Conservation (phyloP, 768 basidiomycete species). For the Lactarius akahatsu region DNA sequence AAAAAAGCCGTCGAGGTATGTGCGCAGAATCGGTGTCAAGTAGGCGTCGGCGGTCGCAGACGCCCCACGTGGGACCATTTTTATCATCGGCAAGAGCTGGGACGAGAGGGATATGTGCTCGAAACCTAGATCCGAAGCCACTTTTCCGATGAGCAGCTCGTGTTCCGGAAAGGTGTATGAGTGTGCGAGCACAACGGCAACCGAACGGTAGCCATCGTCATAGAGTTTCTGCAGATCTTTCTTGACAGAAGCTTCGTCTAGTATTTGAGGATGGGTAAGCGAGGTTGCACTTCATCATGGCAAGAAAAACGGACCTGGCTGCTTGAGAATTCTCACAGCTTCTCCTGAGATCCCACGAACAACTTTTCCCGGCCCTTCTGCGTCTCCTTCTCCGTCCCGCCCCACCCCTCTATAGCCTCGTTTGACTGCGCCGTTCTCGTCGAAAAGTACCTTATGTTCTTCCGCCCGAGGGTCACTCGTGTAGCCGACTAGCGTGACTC, state of each 20-base stretch:
- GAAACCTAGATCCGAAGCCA: constrained; percentile 85
- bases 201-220: constrained; percentile 78
- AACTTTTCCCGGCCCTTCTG: constrained; percentile 78
- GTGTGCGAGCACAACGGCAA: constrained; percentile 88
- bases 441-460: constrained; percentile 73
- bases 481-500: constrained; percentile 92
- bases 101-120: constrained; percentile 86
- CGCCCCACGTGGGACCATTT: constrained; percentile 89
- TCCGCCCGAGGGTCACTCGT: constrained; percentile 85
- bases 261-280: constrained; percentile 10
- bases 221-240: constrained; percentile 68
- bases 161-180: constrained; percentile 92
- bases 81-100: constrained; percentile 89
- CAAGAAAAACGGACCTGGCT: constrained; percentile 50
- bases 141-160: constrained; percentile 64
- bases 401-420: constrained; percentile 75
- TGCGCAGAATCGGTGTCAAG: constrained; percentile 81
- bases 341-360: constrained; percentile 85
- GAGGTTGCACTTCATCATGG: constrained; percentile 8
- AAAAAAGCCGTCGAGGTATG: constrained; percentile 92
- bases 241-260: constrained; percentile 55
- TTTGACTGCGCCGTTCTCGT: constrained; percentile 62
- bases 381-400: constrained; percentile 67
- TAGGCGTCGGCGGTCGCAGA: constrained; percentile 96
- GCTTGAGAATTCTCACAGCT: constrained; percentile 78